Percentiles rank a stretch among this genome's conserved stretches.
phyloP scores from a whole-genome alignment of 2,329 filamentous ascomycete species.

The Clonostachys rosea region DNA sequence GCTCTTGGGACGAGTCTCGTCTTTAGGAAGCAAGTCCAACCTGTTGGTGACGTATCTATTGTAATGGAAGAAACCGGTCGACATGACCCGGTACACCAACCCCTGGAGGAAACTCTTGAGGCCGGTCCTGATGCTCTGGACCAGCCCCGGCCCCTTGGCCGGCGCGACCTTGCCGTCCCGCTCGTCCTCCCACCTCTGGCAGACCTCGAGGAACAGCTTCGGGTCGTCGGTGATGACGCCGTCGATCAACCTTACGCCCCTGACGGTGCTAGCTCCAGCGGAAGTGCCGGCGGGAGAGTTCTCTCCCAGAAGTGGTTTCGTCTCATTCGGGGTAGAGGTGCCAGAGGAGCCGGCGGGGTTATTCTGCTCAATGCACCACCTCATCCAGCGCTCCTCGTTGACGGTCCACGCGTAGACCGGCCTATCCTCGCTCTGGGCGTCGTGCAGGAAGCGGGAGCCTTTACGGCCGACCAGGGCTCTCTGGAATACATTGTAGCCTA shows the following conservation, averaged over 20 bases:
- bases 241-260: constrained; percentile 44
- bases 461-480: constrained; percentile 62
- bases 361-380: constrained; percentile 61
- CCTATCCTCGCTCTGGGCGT: constrained; percentile 43
- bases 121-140: not conserved
- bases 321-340: not conserved
- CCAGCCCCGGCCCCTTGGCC: not conserved
- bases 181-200: constrained; percentile 30
- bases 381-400: constrained; percentile 74
- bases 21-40: constrained; percentile 1
- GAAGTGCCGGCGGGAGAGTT: no score
- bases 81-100: constrained; percentile 10
- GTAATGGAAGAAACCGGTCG: not conserved
- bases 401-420: constrained; percentile 82
- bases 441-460: constrained; percentile 61
- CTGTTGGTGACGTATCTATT: not conserved
- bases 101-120: constrained; percentile 5
- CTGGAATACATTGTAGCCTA: constrained; percentile 77
- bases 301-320: no score
- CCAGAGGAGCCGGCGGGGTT: constrained; percentile 17
- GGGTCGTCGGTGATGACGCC: constrained; percentile 87
- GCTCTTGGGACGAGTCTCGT: not conserved
- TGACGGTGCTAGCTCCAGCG: not conserved
- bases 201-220: constrained; percentile 59
- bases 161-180: constrained; percentile 13